These are phyloP conservation scores for Oryza longistaminata DNA, from an alignment of 176 grass and related monocot species.

Conservation along the genomic window DNA sequence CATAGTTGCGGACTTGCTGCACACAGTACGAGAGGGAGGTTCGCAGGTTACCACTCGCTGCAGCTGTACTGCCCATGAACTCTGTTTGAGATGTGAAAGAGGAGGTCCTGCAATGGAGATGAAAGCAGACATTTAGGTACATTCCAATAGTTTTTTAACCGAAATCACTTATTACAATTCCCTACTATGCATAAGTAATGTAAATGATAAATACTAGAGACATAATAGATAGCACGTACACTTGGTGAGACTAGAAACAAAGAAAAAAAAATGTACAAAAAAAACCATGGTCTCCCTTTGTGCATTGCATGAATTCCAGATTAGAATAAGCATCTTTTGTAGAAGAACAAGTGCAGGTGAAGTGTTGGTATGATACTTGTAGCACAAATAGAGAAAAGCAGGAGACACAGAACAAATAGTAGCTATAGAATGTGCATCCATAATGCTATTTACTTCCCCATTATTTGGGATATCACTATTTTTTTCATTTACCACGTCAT, in stretches of 20 bases:
- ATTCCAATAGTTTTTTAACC: not conserved
- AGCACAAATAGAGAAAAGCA: not conserved
- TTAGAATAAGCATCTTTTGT: not conserved
- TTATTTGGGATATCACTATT: too few species aligned
- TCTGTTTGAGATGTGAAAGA: not conserved
- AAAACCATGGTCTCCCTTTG: not conserved
- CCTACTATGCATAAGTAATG: not conserved
- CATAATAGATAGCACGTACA: not conserved
- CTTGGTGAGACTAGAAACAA: not conserved
- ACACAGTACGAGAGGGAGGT: slow-evolving; percentile 75
- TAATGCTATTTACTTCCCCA: too few species aligned
- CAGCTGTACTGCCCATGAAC: slow-evolving; percentile 48
- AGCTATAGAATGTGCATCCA: too few species aligned
- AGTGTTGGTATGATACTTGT: not conserved
- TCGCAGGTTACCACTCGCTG: slow-evolving; percentile 39
- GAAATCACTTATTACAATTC: not conserved
- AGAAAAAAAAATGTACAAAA: not conserved
- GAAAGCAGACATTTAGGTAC: not conserved
- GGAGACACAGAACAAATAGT: not conserved
- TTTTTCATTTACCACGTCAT: too few species aligned
- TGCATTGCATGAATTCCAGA: not conserved
- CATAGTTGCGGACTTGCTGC: slow-evolving; percentile 79
- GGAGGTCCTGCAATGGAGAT: not conserved
- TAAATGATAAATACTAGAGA: not conserved
- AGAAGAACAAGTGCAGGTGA: not conserved